Percentiles rank a stretch among this genome's conserved stretches.
Conservation (phyloP, 441 rosid genomes). For the Adansonia madagascariensis region DNA sequence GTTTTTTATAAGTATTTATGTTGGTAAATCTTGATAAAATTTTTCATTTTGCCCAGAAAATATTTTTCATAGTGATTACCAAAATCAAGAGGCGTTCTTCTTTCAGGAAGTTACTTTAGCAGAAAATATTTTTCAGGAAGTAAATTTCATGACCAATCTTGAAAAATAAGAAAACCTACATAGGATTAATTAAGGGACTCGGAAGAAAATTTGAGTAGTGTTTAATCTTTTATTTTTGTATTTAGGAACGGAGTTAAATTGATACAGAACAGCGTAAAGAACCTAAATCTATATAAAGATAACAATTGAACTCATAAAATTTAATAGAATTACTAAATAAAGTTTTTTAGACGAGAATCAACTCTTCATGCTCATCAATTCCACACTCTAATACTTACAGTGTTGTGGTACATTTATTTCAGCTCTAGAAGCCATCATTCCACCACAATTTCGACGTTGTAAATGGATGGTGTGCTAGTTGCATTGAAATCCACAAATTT, state of each 20-base stretch:
- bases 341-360: not conserved
- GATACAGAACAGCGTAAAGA: not conserved
- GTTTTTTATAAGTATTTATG: not conserved
- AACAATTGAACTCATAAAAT: not conserved
- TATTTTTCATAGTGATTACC: not conserved
- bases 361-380: not conserved
- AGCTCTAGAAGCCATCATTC: constrained; percentile 81
- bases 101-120: not conserved
- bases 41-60: not conserved
- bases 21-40: not conserved
- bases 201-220: not conserved
- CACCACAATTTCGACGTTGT: constrained; percentile 81
- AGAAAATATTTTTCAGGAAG: not conserved
- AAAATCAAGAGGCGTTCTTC: not conserved
- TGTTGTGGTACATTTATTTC: constrained; percentile 67
- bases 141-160: not conserved
- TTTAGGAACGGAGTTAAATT: not conserved
- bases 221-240: not conserved
- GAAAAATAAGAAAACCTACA: not conserved
- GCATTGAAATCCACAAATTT: constrained; percentile 64
- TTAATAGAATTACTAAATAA: constrained; percentile 15
- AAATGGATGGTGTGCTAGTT: constrained; percentile 61
- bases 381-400: constrained; percentile 51
- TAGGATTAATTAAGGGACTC: not conserved
- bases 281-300: not conserved